Evolutionary conservation across 1,139 yeast genomes (phyloP).

Genomic region (Entelexis sorbosivorans): DNA sequence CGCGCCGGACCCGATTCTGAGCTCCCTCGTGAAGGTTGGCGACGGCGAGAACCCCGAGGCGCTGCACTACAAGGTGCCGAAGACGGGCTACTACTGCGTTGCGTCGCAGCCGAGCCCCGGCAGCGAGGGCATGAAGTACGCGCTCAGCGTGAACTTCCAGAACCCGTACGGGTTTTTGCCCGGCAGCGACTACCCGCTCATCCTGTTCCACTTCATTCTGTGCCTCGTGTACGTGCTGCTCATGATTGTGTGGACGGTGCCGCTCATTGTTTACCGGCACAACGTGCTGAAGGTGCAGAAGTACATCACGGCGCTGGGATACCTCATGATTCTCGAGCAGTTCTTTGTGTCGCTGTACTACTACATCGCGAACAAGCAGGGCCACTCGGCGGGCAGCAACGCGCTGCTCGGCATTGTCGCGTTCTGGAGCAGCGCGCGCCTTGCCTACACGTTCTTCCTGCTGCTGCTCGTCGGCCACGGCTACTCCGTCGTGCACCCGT

Average conservation of each 20-base stretch:
- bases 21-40: constrained; percentile 24
- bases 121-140: constrained; percentile 36
- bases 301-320: constrained; percentile 75
- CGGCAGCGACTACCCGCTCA: constrained; percentile 83
- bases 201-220: constrained; percentile 78
- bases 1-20: constrained; percentile 25
- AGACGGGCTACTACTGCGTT: constrained; percentile 88
- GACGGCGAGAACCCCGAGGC: constrained; percentile 41
- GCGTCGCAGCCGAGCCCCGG: constrained; percentile 45
- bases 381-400: constrained; percentile 47
- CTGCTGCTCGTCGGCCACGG: constrained; percentile 80
- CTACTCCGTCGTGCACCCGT: constrained; percentile 82
- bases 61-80: constrained; percentile 51
- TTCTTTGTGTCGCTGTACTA: constrained; percentile 86
- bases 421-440: constrained; percentile 64
- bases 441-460: constrained; percentile 80
- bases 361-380: constrained; percentile 63
- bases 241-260: constrained; percentile 71
- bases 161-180: constrained; percentile 84
- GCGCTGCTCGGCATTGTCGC: constrained; percentile 71
- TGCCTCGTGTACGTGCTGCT: constrained; percentile 77
- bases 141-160: constrained; percentile 64
- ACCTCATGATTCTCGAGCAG: constrained; percentile 73
- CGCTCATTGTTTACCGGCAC: constrained; percentile 73
- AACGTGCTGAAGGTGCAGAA: constrained; percentile 86